Base-by-base conservation (phyloP, 2,329 filamentous ascomycete genomes). In the Stylonectria norvegica region DNA sequence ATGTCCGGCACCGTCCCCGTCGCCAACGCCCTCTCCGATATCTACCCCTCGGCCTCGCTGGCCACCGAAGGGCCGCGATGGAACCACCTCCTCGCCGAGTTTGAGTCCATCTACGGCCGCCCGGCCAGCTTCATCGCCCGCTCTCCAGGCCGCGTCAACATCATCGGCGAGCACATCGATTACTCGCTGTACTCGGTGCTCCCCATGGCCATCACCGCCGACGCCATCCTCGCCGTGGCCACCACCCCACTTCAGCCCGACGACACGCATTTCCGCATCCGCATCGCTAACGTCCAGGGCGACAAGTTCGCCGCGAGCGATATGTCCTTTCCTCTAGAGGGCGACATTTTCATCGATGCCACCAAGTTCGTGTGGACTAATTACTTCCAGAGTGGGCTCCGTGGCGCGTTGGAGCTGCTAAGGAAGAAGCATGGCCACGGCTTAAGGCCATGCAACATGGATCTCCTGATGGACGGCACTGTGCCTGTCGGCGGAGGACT, bases 141-240 rank as follows among this genome's bases (percentile, higher is more conserved):
- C 48, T 95, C 90, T 40, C 93, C 93, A 1, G 93, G 93, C 45
- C 81, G 93, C 52, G 93, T 98, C 52, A 97, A 97, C 71, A 93
- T 98, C 60, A 96, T 98, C 62, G 93, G 93, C 65, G 93, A 98
- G 75, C 93, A 98, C 71, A 95, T 98, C 59, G 93, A 98, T 71
- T 98, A 98, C 71, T 95, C 89, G 11, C 79, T 98, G 15, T 98
- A 97, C 72, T 84, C 93, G 55, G 90, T 96, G 44, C 76, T 98
- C 17, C 93, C 93, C 37, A 96, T 96, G 81, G 93, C 91, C 48
- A 89, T 97, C 52, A 89, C 86, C 5, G 86, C 89, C 48, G 93
- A 98, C 65, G 85, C 89, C 42, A 77, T 98, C 44, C 78, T 98
- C 58, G 93, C 91, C 37, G 86, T 96, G 25, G 76, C 64, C 56